Evolutionary conservation across 768 basidiomycete genomes (phyloP), one percentile per base, ranked within the genome.

Genomic region (Postia placenta): DNA sequence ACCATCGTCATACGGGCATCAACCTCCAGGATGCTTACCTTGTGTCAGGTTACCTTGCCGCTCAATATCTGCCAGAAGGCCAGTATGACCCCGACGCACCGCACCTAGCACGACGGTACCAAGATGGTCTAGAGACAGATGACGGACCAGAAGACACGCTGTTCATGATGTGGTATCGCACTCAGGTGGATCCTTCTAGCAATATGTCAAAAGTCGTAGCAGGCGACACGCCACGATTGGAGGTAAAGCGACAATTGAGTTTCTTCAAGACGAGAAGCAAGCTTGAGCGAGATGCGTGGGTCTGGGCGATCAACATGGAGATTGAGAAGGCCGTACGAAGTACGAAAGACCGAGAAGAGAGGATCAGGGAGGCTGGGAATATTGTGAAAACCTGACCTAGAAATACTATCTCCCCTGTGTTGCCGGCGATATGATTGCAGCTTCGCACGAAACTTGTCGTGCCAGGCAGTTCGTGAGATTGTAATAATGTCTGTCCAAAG

Each of bases 231-330:
- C 89, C 78, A 26, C 61, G 68, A 22, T 67, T 83, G 47, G 81
- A 74, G 39, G 73, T 70, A 51, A 82, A 81, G 57, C 69, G 79
- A 51, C 83, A 84, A 62, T 56, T 82, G 48, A 57, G 76, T 14
- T 74, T 92, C 1, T 85, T 87, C 56, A 76, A 81, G 53, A 82
- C 86, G 45, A 74, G 92, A 61, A 92, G 81, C 60, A 82, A 83
- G 67, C 71, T 97, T 30, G 95, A 98, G 66, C 73, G 94, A 24
- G 93, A 98, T 64, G 76, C 85, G 24, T 97, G 94, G 94, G 92
- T 92, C 57, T 96, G 89, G 87, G 91, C 90, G 0, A 67, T 98
- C 56, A 92, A 90, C 52, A 79, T 78, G 39, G 92, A 95, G 69
- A 92, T 96, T 53, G 92, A 97, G 67, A 83, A 81, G 62, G 67